Base-by-base conservation (phyloP, 1,139 yeast genomes). In the Kluyveromyces marxianus region DNA sequence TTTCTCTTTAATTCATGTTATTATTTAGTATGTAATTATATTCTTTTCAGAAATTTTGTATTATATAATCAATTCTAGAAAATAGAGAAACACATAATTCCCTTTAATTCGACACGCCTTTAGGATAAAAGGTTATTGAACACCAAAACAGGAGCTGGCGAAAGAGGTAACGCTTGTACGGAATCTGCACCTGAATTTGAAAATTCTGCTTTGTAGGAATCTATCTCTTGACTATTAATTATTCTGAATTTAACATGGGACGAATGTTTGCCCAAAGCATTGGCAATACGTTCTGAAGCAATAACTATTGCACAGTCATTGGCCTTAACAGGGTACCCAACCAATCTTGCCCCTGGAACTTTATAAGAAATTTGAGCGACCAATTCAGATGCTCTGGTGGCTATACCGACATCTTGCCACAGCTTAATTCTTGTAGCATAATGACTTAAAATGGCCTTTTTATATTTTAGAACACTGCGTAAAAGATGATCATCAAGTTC, bases 281-380 rank as follows among this genome's bases (percentile, higher is more conserved):
- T 14, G 21, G 21, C n/a, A 7, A 40, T n/a, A 34, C 43, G 3
- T 26, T 28, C 41, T 6, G 44, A 25, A 2, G 55, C 54, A 4
- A 52, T 46, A 3, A 48, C 50, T 25, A 41, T 37, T 3, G 61
- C 59, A 30, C 54, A 55, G 32, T 56, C 57, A 21, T 49, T 30
- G 7, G 55, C 59, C 24, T 61, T 60, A 2, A 58, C 50, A 25
- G 57, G 52, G 39, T 57, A 57, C 1, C 63, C 62, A 3, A 58
- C 37, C 4, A 57, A 28, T 29, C 48, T 47, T 8, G 58, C 50
- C 10, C 62, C 59, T 10, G 59, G 57, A 29, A 46, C 51, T 7
- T 53, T 52, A 33, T 58, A 58, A 43, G 55, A 53, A 1, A 50
- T 29, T 25, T 42, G 45, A 4, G 62, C 61, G 10, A 55, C 38